A percentile compares a stretch with the other conserved stretches of the same genome.
Conservation (phyloP, 1,284 basidiomycete genomes). For the Gymnopus androsaceus region DNA sequence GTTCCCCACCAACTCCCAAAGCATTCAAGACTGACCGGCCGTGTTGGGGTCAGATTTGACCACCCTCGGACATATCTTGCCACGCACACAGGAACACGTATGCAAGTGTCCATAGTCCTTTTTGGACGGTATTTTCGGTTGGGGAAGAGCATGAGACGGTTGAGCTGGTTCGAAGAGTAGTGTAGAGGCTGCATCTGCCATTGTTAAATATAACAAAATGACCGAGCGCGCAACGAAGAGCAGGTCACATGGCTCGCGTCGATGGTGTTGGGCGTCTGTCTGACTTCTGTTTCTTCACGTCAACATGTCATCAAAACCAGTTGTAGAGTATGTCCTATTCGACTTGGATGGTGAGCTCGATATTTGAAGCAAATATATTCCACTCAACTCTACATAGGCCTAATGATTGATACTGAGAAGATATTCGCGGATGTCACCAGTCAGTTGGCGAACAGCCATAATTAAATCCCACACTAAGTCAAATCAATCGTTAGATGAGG, state of each 20-base stretch:
- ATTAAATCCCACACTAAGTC: slow-evolving; percentile 1
- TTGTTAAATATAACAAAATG: background rate
- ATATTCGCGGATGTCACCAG: slow-evolving; percentile 79
- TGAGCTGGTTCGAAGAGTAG: no score
- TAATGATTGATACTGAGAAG: slow-evolving; percentile 72
- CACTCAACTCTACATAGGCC: slow-evolving; percentile 30
- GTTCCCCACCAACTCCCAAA: no score
- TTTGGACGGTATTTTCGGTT: no score
- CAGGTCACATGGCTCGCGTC: background rate
- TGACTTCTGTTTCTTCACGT: no score
- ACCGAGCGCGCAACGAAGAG: background rate
- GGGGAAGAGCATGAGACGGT: no score
- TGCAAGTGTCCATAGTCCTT: no score
- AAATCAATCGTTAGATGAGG: slow-evolving; percentile 50
- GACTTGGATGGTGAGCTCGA: slow-evolving; percentile 71
- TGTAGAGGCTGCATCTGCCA: no score
- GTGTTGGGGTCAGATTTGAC: no score
- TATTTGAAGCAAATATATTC: background rate
- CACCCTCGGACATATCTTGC: no score
- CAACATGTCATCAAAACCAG: slow-evolving; percentile 13
- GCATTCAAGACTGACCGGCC: no score
- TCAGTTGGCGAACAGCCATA: slow-evolving; percentile 32
- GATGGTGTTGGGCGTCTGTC: background rate
- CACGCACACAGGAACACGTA: no score
- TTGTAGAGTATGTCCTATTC: slow-evolving; percentile 77